Evolutionary conservation across 495 filamentous ascomycete species (phyloP), one percentile per base, ranked within the genome.

Genomic region (Neurospora sublineolata): DNA sequence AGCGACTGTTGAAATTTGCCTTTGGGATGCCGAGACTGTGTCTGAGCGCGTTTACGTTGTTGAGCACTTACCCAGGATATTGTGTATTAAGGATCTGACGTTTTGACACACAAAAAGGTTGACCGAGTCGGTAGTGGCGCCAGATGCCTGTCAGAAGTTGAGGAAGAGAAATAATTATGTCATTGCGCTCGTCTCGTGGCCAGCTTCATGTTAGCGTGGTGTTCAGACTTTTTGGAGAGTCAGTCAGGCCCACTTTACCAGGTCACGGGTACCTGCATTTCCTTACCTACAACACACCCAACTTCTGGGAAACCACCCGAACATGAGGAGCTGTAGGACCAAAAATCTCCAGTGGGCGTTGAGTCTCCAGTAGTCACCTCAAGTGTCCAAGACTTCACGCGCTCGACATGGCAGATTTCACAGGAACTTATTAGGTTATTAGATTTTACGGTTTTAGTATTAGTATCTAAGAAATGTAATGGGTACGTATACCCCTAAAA

Each of bases 361-460:
- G 14, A 18, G 52, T 30, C 27, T 60, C 5, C 11, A 33, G 16
- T 16, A 60, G 6, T 30, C 5, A 60, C 9, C 12, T 3, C 12
- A 60, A 33, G 14, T 33, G 52, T 64, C 52, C 46, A 58, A 14
- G 5, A 33, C 52, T 33, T 64, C 12, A 64, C 14, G 12, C 52
- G 52, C 52, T 33, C 27, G 33, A 36, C 52, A 18, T 33, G 14
- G 27, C 52, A 64, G 27, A 18, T 27, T 33, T 64, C 52, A 64
- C 52, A 30, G 14, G 27, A 64, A 18, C 52, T 60, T 33, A 9
- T 33, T 33, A 33, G 27, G 52, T 33, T 30, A 69, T 67, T 67
- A 73, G 71, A 70, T 76, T 77, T 79, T 79, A 77, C 77, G 79
- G 75, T 80, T 83, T 81, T 80, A 82, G 81, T 77, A 78, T 78